Conservation (phyloP, 2,329 filamentous ascomycete genomes). For the Pseudohalonectria lignicola region DNA sequence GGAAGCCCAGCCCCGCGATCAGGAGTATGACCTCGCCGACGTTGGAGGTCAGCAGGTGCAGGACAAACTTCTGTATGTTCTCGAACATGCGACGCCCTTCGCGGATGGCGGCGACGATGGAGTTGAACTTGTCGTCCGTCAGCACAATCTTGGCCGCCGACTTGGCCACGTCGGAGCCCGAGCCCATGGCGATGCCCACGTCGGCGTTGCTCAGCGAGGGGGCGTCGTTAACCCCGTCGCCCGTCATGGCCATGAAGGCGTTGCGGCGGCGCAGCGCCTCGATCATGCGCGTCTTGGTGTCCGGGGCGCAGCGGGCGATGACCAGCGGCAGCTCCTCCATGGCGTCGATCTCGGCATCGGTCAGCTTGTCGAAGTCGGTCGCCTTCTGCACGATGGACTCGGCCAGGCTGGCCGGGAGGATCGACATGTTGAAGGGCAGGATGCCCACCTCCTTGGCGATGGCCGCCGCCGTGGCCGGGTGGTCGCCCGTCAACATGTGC, state of each 20-base stretch:
- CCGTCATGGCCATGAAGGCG: slow-evolving; percentile 76
- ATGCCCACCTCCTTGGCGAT: slow-evolving; percentile 75
- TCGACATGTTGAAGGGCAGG: slow-evolving; percentile 50
- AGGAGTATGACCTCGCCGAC: slow-evolving; percentile 75
- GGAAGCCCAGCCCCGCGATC: slow-evolving; percentile 72
- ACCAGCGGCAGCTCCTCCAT: slow-evolving; percentile 69
- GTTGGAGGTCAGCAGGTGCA: slow-evolving; percentile 71
- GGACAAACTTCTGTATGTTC: slow-evolving; percentile 80
- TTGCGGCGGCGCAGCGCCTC: slow-evolving; percentile 70
- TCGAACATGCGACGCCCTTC: slow-evolving; percentile 80
- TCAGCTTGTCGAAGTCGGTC: slow-evolving; percentile 66
- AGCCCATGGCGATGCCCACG: slow-evolving; percentile 86
- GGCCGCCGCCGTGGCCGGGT: slow-evolving; percentile 65
- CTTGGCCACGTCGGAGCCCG: slow-evolving; percentile 77
- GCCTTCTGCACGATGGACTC: slow-evolving; percentile 63
- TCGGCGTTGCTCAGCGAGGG: slow-evolving; percentile 72
- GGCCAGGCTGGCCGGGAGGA: slow-evolving; percentile 51
- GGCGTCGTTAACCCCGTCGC: slow-evolving; percentile 80
- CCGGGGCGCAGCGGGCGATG: slow-evolving; percentile 72
- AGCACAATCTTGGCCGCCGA: slow-evolving; percentile 73
- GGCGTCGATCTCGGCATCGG: slow-evolving; percentile 63
- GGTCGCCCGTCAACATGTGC: slow-evolving; percentile 79
- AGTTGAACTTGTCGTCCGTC: slow-evolving; percentile 81
- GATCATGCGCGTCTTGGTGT: slow-evolving; percentile 86
- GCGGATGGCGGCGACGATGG: slow-evolving; percentile 71